phyloP scores from a whole-genome alignment of 257 asterid species.

The Solanum bulbocastanum region DNA sequence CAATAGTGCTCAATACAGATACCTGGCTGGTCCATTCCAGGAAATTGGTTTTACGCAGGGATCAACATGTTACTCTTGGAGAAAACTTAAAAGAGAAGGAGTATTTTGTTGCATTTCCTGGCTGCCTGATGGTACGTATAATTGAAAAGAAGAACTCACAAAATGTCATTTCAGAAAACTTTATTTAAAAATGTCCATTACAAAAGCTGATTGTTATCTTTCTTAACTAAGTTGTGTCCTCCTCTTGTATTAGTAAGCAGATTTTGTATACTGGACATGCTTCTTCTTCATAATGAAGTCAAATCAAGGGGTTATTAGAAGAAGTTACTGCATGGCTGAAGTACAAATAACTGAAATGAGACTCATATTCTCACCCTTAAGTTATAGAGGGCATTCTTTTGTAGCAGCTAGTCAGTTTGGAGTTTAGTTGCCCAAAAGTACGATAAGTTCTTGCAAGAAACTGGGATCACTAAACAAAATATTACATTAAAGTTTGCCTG shows the following conservation, averaged over 20 bases:
- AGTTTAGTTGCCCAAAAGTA: neutral
- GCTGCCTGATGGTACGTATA: neutral
- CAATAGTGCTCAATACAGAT: neutral
- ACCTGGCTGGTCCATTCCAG: neutral
- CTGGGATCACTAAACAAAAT: neutral
- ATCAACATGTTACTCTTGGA: neutral
- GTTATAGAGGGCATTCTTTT: neutral
- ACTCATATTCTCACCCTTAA: neutral
- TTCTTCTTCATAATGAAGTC: neutral
- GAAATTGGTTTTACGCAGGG: neutral
- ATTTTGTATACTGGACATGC: neutral
- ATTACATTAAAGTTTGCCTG: neutral
- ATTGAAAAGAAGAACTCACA: neutral
- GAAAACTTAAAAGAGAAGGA: neutral
- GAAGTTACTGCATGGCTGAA: neutral
- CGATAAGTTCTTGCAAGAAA: neutral
- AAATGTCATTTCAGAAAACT: neutral
- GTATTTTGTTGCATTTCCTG: neutral
- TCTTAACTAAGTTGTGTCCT: neutral
- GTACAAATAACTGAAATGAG: neutral
- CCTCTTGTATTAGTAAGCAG: neutral
- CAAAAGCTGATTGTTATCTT: neutral
- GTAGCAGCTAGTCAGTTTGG: neutral
- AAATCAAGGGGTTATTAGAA: neutral
- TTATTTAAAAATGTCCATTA: neutral